Evolutionary conservation across 257 asterid species (phyloP), one percentile per base, ranked within the genome.

Genomic region (Nicotiana undulata): DNA sequence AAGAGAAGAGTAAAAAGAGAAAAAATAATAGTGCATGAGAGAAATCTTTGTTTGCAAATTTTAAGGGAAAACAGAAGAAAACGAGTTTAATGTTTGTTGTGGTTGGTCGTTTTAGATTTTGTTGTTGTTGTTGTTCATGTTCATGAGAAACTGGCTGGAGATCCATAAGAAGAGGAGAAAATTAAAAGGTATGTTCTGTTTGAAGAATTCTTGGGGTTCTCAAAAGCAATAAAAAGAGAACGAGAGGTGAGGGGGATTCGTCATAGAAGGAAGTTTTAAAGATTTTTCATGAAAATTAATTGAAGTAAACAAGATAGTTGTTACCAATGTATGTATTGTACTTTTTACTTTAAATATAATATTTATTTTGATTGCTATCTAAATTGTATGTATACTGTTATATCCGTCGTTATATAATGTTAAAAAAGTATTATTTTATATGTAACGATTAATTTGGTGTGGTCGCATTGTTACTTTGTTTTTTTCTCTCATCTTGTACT

Each of bases 1-100:
- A 79, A 63, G 85, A 76, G 75, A 91, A 32, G 72, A 89, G 63
- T 0, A 94, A 7, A 53, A 90, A 84, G 55, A 88, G 31, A 51
- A 89, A 9, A 40, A 86, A 8, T 4, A 87, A 28, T 37, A 37
- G 0, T 4, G 83, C 82, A 84, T 85, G 92, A 24, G 70, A 74
- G 28, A 82, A 58, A 49, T 86, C 83, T 81, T 80, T 88, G 46
- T 80, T 83, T 11, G 26, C 28, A 29, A 58, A 20, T 78, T 60
- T 56, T 4, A 77, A 8, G 20, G 87, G 91, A 66, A 75, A 81
- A 9, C 84, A 79, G 85, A 80, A 84, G 55, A 84, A 77, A 46
- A 72, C 68, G 15, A 85, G 89, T 32, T 22, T 22, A 72, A 22
- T 10, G 13, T 70, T 68, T 40, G 0, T 20, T 74, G 79, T 74